Evolutionary conservation across 768 basidiomycete genomes (phyloP), one percentile per base, ranked within the genome.

Genomic region (Crassisporium funariophilum): DNA sequence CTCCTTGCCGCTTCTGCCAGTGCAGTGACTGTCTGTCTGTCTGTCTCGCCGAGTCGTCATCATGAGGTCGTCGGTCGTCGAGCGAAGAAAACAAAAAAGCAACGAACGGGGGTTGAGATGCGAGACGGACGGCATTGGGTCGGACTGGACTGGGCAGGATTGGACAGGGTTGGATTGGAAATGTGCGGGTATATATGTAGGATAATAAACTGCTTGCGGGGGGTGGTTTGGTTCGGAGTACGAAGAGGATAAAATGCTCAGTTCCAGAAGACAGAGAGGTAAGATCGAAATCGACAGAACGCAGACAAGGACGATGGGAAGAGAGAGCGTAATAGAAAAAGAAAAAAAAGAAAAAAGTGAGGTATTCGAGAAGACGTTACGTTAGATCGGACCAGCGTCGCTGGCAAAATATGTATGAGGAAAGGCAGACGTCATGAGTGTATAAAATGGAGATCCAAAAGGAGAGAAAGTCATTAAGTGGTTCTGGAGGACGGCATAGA

Each of bases 121-220:
- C n/a, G n/a, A n/a, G n/a, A n/a, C n/a, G n/a, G n/a, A n/a, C n/a
- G n/a, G n/a, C n/a, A n/a, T n/a, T n/a, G n/a, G n/a, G n/a, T n/a
- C n/a, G n/a, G n/a, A n/a, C n/a, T n/a, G n/a, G n/a, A n/a, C n/a
- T n/a, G n/a, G n/a, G n/a, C n/a, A n/a, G n/a, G n/a, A n/a, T n/a
- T n/a, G n/a, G n/a, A n/a, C n/a, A n/a, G 90, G 94, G 67, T 72
- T 87, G 37, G 91, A 91, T 13, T 41, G 53, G 27, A 46, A 40
- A n/a, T 45, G 43, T 50, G 49, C 49, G 37, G 49, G 49, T 50
- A 50, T 50, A 48, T 41, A 50, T 50, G 43, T 50, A 25, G 49
- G 49, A 50, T 49, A 43, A 49, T 50, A 50, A 50, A 20, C 6
- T 25, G 23, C 9, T 23, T 42, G 41, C n/a, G 23, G 24, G n/a